Conservation (phyloP, 805 yeast species). For the Yarrowia keelungensis region DNA sequence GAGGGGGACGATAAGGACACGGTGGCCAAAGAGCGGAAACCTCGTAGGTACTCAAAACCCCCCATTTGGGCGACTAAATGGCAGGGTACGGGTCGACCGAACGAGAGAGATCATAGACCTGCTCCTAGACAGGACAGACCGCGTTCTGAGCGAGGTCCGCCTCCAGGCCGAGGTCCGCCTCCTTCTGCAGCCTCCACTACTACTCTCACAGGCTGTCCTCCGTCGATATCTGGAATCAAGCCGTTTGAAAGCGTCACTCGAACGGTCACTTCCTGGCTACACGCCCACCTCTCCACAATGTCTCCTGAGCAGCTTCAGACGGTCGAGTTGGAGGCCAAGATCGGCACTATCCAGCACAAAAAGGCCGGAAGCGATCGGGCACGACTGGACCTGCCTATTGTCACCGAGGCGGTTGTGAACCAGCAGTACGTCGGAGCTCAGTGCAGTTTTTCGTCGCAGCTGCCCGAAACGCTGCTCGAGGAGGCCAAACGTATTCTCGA, state of each 20-base stretch:
- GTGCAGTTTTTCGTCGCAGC: conserved; percentile 47
- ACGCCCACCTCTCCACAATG: conserved; percentile 66
- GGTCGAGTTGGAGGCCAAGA: conserved; percentile 57
- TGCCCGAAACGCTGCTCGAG: conserved; percentile 42
- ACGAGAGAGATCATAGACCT: conserved; percentile 2
- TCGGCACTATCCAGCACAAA: conserved; percentile 48
- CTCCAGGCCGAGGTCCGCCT: background rate
- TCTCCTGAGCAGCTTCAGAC: conserved; percentile 43
- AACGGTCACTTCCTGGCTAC: conserved; percentile 86
- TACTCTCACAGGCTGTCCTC: conserved; percentile 51
- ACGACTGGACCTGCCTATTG: conserved; percentile 44
- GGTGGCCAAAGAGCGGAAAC: conserved; percentile 52
- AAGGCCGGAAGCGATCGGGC: conserved; percentile 46
- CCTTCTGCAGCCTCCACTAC: background rate
- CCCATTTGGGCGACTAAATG: conserved; percentile 89
- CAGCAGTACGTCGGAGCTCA: conserved; percentile 45
- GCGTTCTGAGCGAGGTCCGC: background rate
- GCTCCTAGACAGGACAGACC: no score
- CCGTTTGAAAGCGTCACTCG: conserved; percentile 84
- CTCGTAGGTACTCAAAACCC: conserved; percentile 65
- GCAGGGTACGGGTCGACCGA: conserved; percentile 54
- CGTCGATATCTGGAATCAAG: conserved; percentile 73
- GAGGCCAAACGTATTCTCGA: conserved; percentile 31
- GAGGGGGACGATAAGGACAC: background rate
- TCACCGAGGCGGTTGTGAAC: conserved; percentile 49